Evolutionary conservation across 345 rosid genomes (phyloP), one percentile per base, ranked within the genome.

Genomic region (Lepidium didymum): DNA sequence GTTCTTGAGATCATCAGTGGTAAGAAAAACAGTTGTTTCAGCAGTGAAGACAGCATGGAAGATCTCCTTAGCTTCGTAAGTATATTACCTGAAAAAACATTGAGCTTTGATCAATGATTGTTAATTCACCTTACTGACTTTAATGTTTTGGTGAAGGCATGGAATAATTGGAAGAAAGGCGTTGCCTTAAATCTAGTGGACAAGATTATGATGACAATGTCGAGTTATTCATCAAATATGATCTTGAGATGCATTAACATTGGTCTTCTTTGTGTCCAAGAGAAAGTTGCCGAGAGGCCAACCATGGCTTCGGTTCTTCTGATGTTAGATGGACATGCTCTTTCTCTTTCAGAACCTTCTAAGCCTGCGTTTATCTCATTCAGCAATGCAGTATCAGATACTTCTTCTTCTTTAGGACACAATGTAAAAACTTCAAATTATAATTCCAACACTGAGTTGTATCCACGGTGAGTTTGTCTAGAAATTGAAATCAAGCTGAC

Each of bases 241-340:
- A 72, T 80, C 3, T 3, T 36, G 75, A 82, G 81, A 71, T 86
- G 90, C 78, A 76, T 90, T 50, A 87, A 86, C 23, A 75, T 90
- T 7, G 90, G 84, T 49, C 84, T 90, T 9, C 52, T 86, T 67
- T 88, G 92, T 49, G 86, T 83, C 36, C 92, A 88, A 80, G 85
- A 85, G 27, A 49, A 52, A 3, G 82, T 83, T 33, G 16, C 64
- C 29, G 84, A 84, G 21, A 50, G 90, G 36, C 91, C 96, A 16
- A 69, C 53, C 21, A 88, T 85, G 94, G 77, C 84, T 1, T 8
- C 75, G 0, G 86, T 80, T 18, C 65, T 81, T 31, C 36, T 73
- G 62, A 79, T 85, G 89, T 65, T 86, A 66, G 64, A 68, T 4
- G 80, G 67, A 25, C 82, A 73, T 35, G 45, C 61, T 1, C 16